Evolutionary conservation across 2,329 filamentous ascomycete species (phyloP).

Genomic region (Dryadomyces quercivorus): DNA sequence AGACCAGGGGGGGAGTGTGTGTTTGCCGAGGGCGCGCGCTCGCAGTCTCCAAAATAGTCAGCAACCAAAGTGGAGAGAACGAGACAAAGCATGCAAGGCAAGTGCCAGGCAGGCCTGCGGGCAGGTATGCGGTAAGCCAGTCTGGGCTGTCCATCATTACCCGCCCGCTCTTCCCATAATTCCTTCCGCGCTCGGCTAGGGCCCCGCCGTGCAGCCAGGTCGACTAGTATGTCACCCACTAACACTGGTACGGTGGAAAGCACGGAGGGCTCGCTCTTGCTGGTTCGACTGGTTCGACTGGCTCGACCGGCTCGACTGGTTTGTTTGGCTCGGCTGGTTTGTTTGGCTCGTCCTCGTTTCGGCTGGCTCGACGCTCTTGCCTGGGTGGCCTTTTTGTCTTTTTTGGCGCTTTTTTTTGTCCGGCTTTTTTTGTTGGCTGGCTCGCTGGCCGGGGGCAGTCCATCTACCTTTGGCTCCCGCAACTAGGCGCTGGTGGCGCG

Average conservation of each 20-base stretch:
- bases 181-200: constrained; percentile 12
- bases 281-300: not conserved
- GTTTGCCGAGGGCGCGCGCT: not conserved
- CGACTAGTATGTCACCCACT: not conserved
- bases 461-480: constrained; percentile 11
- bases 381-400: too few relatives aligned
- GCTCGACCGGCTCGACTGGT: not conserved
- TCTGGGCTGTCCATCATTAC: constrained; percentile 8
- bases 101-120: not conserved
- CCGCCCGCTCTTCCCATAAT: constrained; percentile 7
- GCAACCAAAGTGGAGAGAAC: constrained; percentile 7
- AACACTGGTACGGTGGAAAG: not conserved
- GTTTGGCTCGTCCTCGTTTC: not conserved
- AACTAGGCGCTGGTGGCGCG: constrained; percentile 1
- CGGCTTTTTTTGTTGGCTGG: not conserved
- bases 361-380: too few relatives aligned
- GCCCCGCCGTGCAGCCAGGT: constrained; percentile 4
- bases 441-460: too few relatives aligned
- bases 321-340: not conserved
- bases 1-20: not conserved
- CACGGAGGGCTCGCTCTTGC: not conserved
- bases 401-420: not conserved
- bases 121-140: too few relatives aligned
- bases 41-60: constrained; percentile 4
- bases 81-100: constrained; percentile 3